Conservation (phyloP, 495 filamentous ascomycete species). For the Aspergillus steynii region DNA sequence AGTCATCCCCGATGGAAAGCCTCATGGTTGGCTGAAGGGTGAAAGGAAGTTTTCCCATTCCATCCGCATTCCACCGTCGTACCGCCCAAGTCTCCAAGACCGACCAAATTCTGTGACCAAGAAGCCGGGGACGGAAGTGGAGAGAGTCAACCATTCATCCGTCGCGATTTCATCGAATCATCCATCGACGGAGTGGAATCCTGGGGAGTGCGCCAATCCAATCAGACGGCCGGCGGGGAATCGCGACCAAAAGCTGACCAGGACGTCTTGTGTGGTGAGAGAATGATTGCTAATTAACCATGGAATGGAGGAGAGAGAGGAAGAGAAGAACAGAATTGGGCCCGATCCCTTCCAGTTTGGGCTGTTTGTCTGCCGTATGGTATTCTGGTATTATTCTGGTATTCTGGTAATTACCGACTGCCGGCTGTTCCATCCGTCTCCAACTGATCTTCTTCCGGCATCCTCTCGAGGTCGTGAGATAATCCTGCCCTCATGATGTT, state of each 20-base stretch:
- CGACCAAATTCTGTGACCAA: not conserved
- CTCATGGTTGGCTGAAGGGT: slow-evolving; percentile 14
- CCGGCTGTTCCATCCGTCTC: not conserved
- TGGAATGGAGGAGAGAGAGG: not conserved
- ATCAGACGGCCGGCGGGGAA: not conserved
- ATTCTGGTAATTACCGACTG: not conserved
- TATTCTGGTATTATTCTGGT: too few relatives aligned
- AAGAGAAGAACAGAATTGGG: not conserved
- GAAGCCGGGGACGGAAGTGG: slow-evolving; percentile 7
- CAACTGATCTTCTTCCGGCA: not conserved
- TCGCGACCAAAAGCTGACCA: too few relatives aligned
- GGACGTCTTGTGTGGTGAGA: too few relatives aligned
- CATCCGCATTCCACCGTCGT: slow-evolving; percentile 7
- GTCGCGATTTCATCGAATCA: too few relatives aligned
- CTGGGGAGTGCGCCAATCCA: not conserved
- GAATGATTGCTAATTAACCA: not conserved
- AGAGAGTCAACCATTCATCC: not conserved
- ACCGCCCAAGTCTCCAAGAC: not conserved
- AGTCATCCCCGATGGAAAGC: slow-evolving; percentile 3
- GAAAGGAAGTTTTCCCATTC: slow-evolving; percentile 12
- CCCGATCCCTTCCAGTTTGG: not conserved
- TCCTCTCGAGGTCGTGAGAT: not conserved
- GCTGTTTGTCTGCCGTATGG: too few relatives aligned
- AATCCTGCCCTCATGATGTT: too few relatives aligned
- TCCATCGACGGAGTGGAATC: not conserved